Evolutionary conservation across 345 rosid genomes (phyloP).

Genomic region (Populus simonii): DNA sequence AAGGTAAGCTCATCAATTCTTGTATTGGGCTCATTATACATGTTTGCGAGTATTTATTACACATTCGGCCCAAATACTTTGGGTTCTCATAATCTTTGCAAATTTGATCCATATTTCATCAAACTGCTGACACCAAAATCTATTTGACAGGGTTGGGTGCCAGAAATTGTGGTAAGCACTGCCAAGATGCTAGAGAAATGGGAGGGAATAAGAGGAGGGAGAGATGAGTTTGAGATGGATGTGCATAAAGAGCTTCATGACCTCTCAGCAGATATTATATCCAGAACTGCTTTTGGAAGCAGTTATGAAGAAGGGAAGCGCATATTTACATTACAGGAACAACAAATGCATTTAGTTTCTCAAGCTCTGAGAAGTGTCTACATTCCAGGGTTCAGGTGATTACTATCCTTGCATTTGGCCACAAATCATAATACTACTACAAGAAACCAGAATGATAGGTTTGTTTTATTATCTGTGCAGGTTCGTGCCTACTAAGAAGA

Average conservation of each 20-base stretch:
- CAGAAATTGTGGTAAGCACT: slow-evolving; percentile 54
- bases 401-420: background rate
- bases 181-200: slow-evolving; percentile 52
- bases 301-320: slow-evolving; percentile 68
- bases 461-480: slow-evolving; percentile 22
- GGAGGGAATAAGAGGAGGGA: slow-evolving; percentile 58
- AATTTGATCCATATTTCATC: background rate
- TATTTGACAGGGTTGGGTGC: slow-evolving; percentile 55
- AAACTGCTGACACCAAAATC: background rate
- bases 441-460: background rate
- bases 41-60: too few relatives aligned
- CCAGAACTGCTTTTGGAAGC: slow-evolving; percentile 85
- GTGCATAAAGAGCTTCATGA: slow-evolving; percentile 55
- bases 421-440: background rate
- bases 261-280: slow-evolving; percentile 67
- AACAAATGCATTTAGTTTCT: slow-evolving; percentile 55
- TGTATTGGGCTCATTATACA: background rate
- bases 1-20: slow-evolving; percentile 38
- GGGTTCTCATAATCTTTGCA: background rate
- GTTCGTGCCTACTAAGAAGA: slow-evolving; percentile 74
- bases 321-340: slow-evolving; percentile 67
- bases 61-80: background rate
- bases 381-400: slow-evolving; percentile 81
- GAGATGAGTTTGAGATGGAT: slow-evolving; percentile 65
- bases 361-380: slow-evolving; percentile 58